Evolutionary conservation across 116 monocot species (phyloP), one percentile per base, ranked within the genome.

Genomic region (Cymodocea nodosa): DNA sequence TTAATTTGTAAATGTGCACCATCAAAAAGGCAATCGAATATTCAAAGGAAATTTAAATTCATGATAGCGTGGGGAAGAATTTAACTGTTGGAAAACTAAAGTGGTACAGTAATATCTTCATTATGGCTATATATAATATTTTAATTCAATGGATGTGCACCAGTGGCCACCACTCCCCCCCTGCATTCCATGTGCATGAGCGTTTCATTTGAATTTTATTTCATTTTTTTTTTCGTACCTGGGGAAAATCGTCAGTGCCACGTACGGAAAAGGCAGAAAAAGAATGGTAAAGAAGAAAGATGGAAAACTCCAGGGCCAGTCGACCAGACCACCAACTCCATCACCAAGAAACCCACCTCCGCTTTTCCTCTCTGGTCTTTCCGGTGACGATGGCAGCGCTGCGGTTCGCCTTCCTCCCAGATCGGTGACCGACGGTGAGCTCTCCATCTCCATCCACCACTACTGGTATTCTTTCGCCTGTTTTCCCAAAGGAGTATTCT

Each of bases 131-230:
- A 30, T 30, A 30, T n/a, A 30, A 30, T 30, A 30, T 30, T 30
- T 30, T 1, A 30, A 30, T 30, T 30, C 3, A 30, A 30, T 30
- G 30, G 30, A 30, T 30, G 30, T 30, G 2, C 30, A 30, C 30
- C 30, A 30, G 30, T 30, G 14, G 24, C 10, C 50, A 36, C 14
- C 50, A 6, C 64, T 4, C 16, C 50, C 16, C 50, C 14, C 13
- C 51, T 22, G 15, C 65, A 51, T 65, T 50, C 50, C 19, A n/a
- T 25, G 18, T 40, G 6, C 56, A 23, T 23, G 56, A 60, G 40
- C 35, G 66, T 51, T 50, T 50, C 50, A 50, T 65, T 65, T 65
- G 64, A 44, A 51, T 54, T 67, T 67, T 35, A 36, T 54, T 35
- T 67, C 24, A 44, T 8, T 44, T 44, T 30, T 30, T 30, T 30